Evolutionary conservation across 2,329 filamentous ascomycete genomes (phyloP).

Genomic region (Cladosporium phlei): DNA sequence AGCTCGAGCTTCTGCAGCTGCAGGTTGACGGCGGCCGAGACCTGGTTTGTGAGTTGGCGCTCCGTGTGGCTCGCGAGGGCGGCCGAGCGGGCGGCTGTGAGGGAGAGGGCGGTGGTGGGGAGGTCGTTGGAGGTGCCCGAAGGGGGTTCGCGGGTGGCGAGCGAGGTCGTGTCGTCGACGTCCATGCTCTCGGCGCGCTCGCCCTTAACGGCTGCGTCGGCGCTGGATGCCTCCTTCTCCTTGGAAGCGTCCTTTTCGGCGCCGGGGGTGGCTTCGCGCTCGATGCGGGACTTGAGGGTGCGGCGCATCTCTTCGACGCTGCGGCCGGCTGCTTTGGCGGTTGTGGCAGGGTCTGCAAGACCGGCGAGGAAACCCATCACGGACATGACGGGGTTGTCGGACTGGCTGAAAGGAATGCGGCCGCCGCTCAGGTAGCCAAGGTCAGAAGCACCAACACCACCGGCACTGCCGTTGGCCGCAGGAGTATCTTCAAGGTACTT

Average conservation of each 20-base stretch:
- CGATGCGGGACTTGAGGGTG: conserved; percentile 71
- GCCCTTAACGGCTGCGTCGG: conserved; percentile 39
- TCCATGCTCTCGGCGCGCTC: conserved; percentile 54
- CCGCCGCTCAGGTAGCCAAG: conserved; percentile 67
- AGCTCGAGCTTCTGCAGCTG: conserved; percentile 94
- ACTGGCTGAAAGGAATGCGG: conserved; percentile 81
- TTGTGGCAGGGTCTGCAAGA: conserved; percentile 82
- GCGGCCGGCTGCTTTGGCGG: conserved; percentile 82
- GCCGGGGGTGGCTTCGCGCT: conserved; percentile 50
- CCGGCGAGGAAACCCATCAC: conserved; percentile 92
- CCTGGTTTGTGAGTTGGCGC: conserved; percentile 89
- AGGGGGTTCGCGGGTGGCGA: conserved; percentile 46
- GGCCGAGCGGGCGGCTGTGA: conserved; percentile 78
- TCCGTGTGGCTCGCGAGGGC: conserved; percentile 94
- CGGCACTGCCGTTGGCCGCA: conserved; percentile 54
- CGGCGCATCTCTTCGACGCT: conserved; percentile 82
- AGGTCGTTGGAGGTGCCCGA: conserved; percentile 28
- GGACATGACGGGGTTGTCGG: conserved; percentile 94
- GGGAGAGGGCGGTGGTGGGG: conserved; percentile 76
- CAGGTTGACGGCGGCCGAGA: conserved; percentile 86
- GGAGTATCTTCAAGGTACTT: conserved; percentile 71
- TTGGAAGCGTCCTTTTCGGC: conserved; percentile 47
- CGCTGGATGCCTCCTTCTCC: conserved; percentile 38
- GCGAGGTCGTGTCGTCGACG: conserved; percentile 49
- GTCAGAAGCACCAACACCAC: conserved; percentile 27